Conservation (phyloP, 768 basidiomycete genomes). For the Kwoniella mangroviensis region DNA sequence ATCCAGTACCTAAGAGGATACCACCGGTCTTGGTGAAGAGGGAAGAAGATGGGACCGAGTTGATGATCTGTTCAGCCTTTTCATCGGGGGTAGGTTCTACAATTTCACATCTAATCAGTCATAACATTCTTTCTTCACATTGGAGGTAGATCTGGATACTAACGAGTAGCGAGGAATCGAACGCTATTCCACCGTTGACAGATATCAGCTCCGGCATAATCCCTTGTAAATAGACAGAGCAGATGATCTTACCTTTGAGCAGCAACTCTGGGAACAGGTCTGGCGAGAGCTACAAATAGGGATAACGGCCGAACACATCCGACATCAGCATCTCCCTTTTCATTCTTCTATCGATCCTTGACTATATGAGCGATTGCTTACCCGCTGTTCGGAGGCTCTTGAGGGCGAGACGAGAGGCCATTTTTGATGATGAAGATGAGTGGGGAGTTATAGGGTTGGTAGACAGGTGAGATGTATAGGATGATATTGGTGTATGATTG, state of each 20-base stretch:
- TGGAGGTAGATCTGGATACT: slow-evolving; percentile 4
- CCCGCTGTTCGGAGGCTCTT: slow-evolving; percentile 48
- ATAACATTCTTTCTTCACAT: neutral
- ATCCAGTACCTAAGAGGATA: slow-evolving; percentile 85
- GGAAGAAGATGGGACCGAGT: slow-evolving; percentile 74
- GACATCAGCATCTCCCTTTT: slow-evolving; percentile 21
- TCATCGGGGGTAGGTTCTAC: slow-evolving; percentile 73
- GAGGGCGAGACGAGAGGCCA: slow-evolving; percentile 52
- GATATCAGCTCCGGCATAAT: neutral
- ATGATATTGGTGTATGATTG: neutral
- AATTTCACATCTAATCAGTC: neutral
- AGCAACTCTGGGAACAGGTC: slow-evolving; percentile 30
- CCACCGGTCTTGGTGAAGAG: slow-evolving; percentile 94
- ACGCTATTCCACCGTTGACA: slow-evolving; percentile 7
- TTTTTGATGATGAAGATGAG: slow-evolving; percentile 30
- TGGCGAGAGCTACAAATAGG: slow-evolving; percentile 28
- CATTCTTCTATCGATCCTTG: slow-evolving; percentile 6
- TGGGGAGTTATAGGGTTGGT: slow-evolving; percentile 12
- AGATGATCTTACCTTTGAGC: slow-evolving; percentile 23
- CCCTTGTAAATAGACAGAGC: neutral
- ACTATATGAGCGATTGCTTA: slow-evolving; percentile 13
- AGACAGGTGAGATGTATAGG: neutral
- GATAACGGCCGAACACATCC: slow-evolving; percentile 21
- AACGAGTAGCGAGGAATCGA: slow-evolving; percentile 37
- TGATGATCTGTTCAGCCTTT: slow-evolving; percentile 86